These are phyloP conservation scores for Suhomyces bolitotheri DNA, from an alignment of 1,139 yeast genomes.

Conservation along the genomic window DNA sequence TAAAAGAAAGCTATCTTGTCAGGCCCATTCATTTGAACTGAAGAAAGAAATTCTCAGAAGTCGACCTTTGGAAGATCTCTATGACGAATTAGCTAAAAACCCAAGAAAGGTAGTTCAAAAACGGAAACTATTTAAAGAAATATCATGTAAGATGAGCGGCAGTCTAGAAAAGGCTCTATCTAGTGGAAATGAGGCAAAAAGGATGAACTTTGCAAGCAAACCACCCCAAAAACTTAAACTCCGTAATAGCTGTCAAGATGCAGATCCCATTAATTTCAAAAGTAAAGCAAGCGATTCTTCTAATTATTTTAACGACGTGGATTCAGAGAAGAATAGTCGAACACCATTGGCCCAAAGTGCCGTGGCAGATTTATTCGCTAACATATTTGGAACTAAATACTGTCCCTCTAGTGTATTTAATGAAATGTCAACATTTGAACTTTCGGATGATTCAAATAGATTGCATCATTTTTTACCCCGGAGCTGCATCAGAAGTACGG, in stretches of 20 bases:
- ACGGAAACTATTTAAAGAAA: constrained; percentile 6
- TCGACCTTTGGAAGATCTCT: constrained; percentile 14
- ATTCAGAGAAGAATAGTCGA: no score
- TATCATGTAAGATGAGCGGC: no score
- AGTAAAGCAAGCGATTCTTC: no score
- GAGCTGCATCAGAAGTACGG: not conserved
- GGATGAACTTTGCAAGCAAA: no score
- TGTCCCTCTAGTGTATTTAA: constrained; percentile 4
- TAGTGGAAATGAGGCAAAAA: no score
- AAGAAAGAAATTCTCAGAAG: constrained; percentile 15
- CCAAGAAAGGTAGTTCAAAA: constrained; percentile 3
- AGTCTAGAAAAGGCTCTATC: no score
- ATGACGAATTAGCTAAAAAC: constrained; percentile 5
- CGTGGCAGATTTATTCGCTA: no score
- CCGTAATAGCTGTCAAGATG: no score
- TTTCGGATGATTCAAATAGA: not conserved
- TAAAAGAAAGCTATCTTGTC: constrained; percentile 17
- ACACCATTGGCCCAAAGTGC: no score
- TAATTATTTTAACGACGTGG: no score
- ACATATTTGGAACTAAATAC: not conserved
- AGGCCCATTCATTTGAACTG: constrained; percentile 13
- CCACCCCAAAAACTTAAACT: no score
- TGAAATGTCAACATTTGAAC: not conserved
- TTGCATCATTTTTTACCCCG: not conserved
- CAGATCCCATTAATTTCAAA: no score